Evolutionary conservation across 257 asterid genomes (phyloP).

Genomic region (Solanum lycopersicoides): DNA sequence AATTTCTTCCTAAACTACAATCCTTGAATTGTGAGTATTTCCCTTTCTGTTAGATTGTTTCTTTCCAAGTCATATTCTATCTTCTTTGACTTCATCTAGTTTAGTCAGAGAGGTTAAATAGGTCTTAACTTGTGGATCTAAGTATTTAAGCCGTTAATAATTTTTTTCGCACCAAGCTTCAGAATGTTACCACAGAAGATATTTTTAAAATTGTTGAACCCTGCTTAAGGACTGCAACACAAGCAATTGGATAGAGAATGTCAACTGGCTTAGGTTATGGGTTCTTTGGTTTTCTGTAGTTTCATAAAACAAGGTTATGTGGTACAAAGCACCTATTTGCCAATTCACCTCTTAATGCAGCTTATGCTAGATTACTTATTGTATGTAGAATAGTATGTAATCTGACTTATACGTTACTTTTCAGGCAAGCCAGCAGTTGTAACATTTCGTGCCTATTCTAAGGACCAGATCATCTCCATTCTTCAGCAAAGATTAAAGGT

Average conservation of each 20-base stretch:
- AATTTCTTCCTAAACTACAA: constrained; percentile 87
- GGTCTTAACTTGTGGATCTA: neutral
- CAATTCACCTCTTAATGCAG: neutral
- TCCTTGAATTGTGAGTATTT: constrained; percentile 72
- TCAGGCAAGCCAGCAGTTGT: constrained; percentile 88
- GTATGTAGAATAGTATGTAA: neutral
- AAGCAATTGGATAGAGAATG: neutral
- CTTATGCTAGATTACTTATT: neutral
- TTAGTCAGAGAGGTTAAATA: neutral
- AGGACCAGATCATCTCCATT: constrained; percentile 78
- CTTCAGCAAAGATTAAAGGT: constrained; percentile 77
- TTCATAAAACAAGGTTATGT: neutral
- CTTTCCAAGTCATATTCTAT: neutral
- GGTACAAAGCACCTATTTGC: neutral
- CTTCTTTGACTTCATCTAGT: neutral
- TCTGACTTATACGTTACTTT: neutral
- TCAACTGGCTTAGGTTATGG: neutral
- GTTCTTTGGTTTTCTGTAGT: neutral
- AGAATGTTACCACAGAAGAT: neutral
- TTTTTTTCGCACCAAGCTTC: neutral
- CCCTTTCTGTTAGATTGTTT: neutral
- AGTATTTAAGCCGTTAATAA: neutral
- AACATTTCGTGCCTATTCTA: constrained; percentile 84
- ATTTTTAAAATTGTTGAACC: neutral
- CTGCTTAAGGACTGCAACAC: neutral